A percentile compares a stretch with the other conserved stretches of the same genome.
Conservation (phyloP, 2,329 filamentous ascomycete genomes). For the Podosphaera aphanis region DNA sequence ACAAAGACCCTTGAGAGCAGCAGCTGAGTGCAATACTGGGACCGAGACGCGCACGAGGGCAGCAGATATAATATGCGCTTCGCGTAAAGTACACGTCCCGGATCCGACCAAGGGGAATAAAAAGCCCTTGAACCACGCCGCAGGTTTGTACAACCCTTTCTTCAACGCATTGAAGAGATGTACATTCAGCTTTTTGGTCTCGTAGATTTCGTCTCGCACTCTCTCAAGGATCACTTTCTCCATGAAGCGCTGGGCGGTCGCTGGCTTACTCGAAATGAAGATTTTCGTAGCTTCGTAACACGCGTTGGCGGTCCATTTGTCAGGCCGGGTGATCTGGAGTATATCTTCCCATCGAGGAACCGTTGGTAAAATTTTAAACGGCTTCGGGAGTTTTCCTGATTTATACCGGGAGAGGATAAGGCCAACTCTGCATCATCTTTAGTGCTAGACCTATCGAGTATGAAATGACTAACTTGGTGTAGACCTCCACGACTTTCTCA, state of each 20-base stretch:
- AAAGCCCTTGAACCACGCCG: constrained; percentile 90
- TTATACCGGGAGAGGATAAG: constrained; percentile 80
- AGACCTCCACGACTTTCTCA: constrained; percentile 81
- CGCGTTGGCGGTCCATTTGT: constrained; percentile 52
- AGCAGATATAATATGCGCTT: constrained; percentile 75
- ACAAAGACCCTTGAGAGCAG: constrained; percentile 73
- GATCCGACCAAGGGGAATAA: constrained; percentile 71
- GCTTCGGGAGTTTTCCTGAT: constrained; percentile 87
- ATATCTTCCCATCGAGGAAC: constrained; percentile 83
- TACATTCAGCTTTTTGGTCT: constrained; percentile 85
- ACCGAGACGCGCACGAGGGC: constrained; percentile 70
- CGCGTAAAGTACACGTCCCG: constrained; percentile 73
- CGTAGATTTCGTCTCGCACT: constrained; percentile 82
- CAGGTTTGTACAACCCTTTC: constrained; percentile 79
- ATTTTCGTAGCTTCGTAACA: constrained; percentile 77
- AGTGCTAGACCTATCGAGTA: constrained; percentile 3
- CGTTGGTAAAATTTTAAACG: constrained; percentile 87
- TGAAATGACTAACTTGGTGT: constrained; percentile 43
- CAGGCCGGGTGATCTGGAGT: constrained; percentile 60
- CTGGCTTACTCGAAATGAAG: constrained; percentile 67
- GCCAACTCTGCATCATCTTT: constrained; percentile 36
- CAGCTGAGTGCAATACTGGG: constrained; percentile 76
- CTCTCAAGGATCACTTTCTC: constrained; percentile 69
- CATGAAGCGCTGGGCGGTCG: constrained; percentile 63
- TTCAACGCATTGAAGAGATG: constrained; percentile 89